These are phyloP conservation scores for Colletotrichum noveboracense DNA, from an alignment of 2,329 filamentous ascomycete genomes.

Conservation along the genomic window DNA sequence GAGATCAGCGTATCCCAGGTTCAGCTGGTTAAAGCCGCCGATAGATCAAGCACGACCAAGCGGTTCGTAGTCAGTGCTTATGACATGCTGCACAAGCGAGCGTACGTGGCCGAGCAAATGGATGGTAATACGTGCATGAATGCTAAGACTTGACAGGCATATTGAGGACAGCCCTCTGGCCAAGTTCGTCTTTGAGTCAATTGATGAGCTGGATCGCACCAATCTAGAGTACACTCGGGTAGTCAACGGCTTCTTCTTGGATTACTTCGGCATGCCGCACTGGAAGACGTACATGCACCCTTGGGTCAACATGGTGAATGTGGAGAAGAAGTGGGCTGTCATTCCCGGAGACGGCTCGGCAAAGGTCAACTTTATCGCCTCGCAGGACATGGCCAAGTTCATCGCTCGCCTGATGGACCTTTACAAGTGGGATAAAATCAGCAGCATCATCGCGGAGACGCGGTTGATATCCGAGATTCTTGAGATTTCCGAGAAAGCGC, in stretches of 20 bases:
- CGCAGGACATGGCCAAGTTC: slow-evolving; percentile 29
- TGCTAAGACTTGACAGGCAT: slow-evolving; percentile 5
- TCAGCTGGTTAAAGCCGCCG: slow-evolving; percentile 48
- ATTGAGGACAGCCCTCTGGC: slow-evolving; percentile 24
- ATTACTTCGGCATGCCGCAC: slow-evolving; percentile 31
- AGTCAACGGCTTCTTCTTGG: slow-evolving; percentile 30
- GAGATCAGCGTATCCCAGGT: slow-evolving; percentile 35
- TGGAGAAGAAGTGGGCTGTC: slow-evolving; percentile 10
- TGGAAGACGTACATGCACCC: slow-evolving; percentile 34
- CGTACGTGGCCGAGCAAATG: neutral
- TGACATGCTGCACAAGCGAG: slow-evolving; percentile 32
- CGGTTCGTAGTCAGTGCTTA: slow-evolving; percentile 49
- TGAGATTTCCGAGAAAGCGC: slow-evolving; percentile 32
- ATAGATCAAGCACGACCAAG: slow-evolving; percentile 39
- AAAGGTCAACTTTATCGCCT: neutral
- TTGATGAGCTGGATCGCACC: neutral
- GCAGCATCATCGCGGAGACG: slow-evolving; percentile 36
- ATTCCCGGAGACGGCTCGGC: slow-evolving; percentile 15
- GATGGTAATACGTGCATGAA: neutral
- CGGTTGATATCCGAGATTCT: slow-evolving; percentile 42
- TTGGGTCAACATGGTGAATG: slow-evolving; percentile 5
- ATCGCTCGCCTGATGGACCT: slow-evolving; percentile 41
- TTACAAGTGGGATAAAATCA: slow-evolving; percentile 41
- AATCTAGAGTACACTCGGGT: slow-evolving; percentile 25
- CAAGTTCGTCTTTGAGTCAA: slow-evolving; percentile 27